These are phyloP conservation scores for Lasiosphaeria ovina DNA, from an alignment of 495 filamentous ascomycete genomes.

Conservation along the genomic window DNA sequence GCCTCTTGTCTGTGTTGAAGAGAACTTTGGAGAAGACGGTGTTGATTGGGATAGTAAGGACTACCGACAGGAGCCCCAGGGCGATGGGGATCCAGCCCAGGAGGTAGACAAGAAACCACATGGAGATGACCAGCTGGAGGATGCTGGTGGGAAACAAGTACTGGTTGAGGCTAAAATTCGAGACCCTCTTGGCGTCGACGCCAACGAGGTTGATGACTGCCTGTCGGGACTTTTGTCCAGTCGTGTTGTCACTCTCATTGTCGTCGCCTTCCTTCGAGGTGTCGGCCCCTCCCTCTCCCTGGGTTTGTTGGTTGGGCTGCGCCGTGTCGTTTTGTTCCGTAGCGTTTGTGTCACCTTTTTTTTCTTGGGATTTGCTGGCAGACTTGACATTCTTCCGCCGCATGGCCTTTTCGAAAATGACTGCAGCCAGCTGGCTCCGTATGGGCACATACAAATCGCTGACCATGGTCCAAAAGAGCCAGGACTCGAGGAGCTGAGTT, in stretches of 20 bases:
- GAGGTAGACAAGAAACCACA: constrained; percentile 59
- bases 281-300: constrained; percentile 16
- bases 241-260: constrained; percentile 29
- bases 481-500: constrained; percentile 54
- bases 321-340: background rate
- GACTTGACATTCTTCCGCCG: constrained; percentile 68
- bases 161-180: constrained; percentile 63
- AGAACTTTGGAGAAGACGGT: constrained; percentile 62
- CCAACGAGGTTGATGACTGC: constrained; percentile 71
- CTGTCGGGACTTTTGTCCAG: constrained; percentile 54
- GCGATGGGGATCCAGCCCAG: constrained; percentile 67
- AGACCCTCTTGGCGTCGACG: constrained; percentile 68
- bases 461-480: constrained; percentile 54
- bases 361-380: constrained; percentile 15
- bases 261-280: constrained; percentile 44
- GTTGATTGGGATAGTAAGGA: constrained; percentile 62
- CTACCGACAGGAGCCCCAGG: constrained; percentile 59
- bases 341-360: constrained; percentile 13
- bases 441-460: constrained; percentile 57
- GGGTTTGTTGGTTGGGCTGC: background rate
- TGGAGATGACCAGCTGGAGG: constrained; percentile 57
- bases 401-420: constrained; percentile 72
- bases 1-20: constrained; percentile 55
- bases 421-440: constrained; percentile 61
- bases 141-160: constrained; percentile 55